Evolutionary conservation across 2,329 filamentous ascomycete species (phyloP).

Genomic region (Stemphylium vesicarium): DNA sequence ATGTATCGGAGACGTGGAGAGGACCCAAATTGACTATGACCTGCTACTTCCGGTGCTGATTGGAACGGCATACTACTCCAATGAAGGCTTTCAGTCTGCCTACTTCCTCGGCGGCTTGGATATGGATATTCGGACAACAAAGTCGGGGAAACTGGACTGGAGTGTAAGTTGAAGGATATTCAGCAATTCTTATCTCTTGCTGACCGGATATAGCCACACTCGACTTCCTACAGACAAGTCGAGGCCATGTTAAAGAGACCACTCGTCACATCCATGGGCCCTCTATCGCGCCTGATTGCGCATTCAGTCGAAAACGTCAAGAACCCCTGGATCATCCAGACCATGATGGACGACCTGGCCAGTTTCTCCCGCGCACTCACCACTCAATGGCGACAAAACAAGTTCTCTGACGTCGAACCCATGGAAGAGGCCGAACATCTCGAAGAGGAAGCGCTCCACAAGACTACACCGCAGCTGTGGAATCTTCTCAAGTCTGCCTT

Average conservation of each 20-base stretch:
- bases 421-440: constrained; percentile 69
- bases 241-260: constrained; percentile 66
- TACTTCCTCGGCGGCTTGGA: constrained; percentile 76
- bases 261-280: constrained; percentile 70
- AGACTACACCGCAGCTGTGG: constrained; percentile 75
- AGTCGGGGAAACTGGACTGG: constrained; percentile 67
- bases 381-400: constrained; percentile 75
- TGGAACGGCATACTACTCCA: constrained; percentile 70
- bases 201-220: constrained; percentile 48
- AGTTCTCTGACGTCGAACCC: constrained; percentile 74
- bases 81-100: constrained; percentile 76
- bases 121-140: constrained; percentile 66
- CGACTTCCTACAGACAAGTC: constrained; percentile 66
- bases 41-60: constrained; percentile 72
- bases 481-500: constrained; percentile 75
- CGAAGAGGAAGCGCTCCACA: constrained; percentile 68
- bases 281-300: constrained; percentile 68
- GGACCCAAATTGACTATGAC: constrained; percentile 68
- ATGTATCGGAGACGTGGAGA: constrained; percentile 67
- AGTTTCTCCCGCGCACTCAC: constrained; percentile 71
- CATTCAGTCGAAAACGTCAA: constrained; percentile 67
- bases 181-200: neutral
- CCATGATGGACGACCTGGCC: constrained; percentile 68
- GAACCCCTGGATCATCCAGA: constrained; percentile 57
- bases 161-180: constrained; percentile 36